Percentiles rank a stretch among this genome's conserved stretches.
phyloP scores from a whole-genome alignment of 2,329 filamentous ascomycete genomes.

The Hyphodiscus sp. region DNA sequence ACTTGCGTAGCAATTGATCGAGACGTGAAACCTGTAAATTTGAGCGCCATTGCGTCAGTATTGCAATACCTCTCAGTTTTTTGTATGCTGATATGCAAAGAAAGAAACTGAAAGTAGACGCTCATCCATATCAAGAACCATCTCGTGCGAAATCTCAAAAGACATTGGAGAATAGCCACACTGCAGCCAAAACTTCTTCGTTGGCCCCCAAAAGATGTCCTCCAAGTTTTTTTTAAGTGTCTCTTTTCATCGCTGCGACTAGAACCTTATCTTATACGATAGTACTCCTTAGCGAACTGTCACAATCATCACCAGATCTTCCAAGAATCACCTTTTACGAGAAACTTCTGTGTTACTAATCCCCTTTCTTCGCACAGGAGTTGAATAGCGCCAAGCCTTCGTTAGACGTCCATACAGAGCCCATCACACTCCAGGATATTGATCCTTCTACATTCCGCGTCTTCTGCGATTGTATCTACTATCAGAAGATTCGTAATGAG shows the following conservation, averaged over 20 bases:
- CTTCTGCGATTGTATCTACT: constrained; percentile 11
- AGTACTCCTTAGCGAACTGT: background rate
- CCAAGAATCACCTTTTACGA: background rate
- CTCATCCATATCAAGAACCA: background rate
- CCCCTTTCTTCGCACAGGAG: constrained; percentile 4
- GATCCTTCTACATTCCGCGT: background rate
- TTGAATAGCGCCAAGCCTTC: constrained; percentile 3
- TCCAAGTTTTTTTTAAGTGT: background rate
- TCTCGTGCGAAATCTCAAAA: background rate
- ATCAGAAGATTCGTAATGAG: background rate
- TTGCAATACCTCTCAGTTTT: background rate
- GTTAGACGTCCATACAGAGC: constrained; percentile 1
- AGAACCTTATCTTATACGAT: background rate
- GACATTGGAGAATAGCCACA: background rate
- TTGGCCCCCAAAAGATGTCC: background rate
- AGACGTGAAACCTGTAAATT: background rate
- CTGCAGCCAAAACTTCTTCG: background rate
- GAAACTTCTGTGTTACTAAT: constrained; percentile 8
- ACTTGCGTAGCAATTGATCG: background rate
- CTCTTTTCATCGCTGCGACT: too few relatives aligned
- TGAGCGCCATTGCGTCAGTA: background rate
- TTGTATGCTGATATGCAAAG: background rate
- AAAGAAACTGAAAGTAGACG: background rate
- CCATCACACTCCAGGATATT: constrained; percentile 3
- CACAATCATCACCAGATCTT: background rate